These are phyloP conservation scores for Teunomyces gatunensis DNA, from an alignment of 805 yeast species.

Conservation along the genomic window DNA sequence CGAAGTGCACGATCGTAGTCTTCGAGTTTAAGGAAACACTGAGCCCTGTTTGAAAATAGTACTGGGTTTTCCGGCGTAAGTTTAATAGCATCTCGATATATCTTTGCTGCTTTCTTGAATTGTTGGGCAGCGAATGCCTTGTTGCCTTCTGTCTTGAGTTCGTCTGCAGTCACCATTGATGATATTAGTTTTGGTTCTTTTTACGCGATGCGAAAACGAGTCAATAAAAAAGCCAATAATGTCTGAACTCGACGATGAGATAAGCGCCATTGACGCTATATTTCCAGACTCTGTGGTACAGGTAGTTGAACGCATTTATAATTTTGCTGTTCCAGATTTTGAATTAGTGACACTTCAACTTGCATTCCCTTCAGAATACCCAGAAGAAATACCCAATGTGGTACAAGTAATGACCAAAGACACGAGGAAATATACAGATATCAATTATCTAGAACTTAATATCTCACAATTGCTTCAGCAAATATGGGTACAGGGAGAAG, in stretches of 20 bases:
- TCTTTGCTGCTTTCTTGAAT: slow-evolving; percentile 48
- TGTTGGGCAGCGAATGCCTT: slow-evolving; percentile 45
- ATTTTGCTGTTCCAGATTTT: slow-evolving; percentile 60
- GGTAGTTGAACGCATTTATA: slow-evolving; percentile 39
- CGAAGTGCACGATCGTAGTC: slow-evolving; percentile 48
- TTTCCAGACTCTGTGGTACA: slow-evolving; percentile 61
- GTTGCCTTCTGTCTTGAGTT: slow-evolving; percentile 50
- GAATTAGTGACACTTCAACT: slow-evolving; percentile 60
- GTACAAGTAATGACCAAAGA: slow-evolving; percentile 49
- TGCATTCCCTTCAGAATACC: slow-evolving; percentile 71
- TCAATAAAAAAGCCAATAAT: not conserved
- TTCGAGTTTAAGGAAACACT: slow-evolving; percentile 53
- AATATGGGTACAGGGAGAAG: slow-evolving; percentile 49
- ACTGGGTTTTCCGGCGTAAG: slow-evolving; percentile 51
- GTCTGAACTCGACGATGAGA: slow-evolving; percentile 61
- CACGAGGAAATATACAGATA: slow-evolving; percentile 37
- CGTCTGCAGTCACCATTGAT: slow-evolving; percentile 20
- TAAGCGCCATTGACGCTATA: slow-evolving; percentile 82
- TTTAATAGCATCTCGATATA: slow-evolving; percentile 56
- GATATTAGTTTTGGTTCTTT: not conserved
- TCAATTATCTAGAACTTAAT: slow-evolving; percentile 40
- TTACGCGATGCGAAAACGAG: slow-evolving; percentile 1
- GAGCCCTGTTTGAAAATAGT: slow-evolving; percentile 66
- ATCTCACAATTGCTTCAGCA: slow-evolving; percentile 48
- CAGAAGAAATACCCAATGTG: slow-evolving; percentile 60